These are phyloP conservation scores for Leccinum truebloodii DNA, from an alignment of 768 basidiomycete genomes.

Conservation along the genomic window DNA sequence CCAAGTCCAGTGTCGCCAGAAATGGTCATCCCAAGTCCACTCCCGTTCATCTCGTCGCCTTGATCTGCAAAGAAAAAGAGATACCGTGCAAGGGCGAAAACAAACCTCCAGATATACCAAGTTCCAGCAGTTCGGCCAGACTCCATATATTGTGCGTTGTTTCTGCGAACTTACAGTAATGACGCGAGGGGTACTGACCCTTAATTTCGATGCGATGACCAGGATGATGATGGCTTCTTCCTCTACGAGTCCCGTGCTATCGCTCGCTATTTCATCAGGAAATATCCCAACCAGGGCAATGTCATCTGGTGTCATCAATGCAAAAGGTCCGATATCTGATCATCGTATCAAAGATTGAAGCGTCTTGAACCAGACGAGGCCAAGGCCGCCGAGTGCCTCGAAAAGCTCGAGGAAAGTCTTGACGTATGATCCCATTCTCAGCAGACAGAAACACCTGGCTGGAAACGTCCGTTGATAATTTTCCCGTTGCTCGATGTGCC, in stretches of 20 bases:
- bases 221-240: slow-evolving; percentile 41
- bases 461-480: slow-evolving; percentile 45
- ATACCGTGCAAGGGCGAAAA: slow-evolving; percentile 54
- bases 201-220: background rate
- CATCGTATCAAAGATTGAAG: slow-evolving; percentile 28
- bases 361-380: slow-evolving; percentile 21
- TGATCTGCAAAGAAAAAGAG: slow-evolving; percentile 46
- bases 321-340: background rate
- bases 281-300: slow-evolving; percentile 52
- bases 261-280: slow-evolving; percentile 51
- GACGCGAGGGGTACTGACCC: no score
- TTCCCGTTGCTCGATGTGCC: background rate
- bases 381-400: slow-evolving; percentile 14
- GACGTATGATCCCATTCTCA: slow-evolving; percentile 54
- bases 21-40: slow-evolving; percentile 39
- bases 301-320: slow-evolving; percentile 10
- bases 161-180: background rate
- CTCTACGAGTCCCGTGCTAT: slow-evolving; percentile 47
- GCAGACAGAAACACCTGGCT: slow-evolving; percentile 55
- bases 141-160: slow-evolving; percentile 36
- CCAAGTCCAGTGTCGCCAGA: slow-evolving; percentile 12
- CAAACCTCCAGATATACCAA: slow-evolving; percentile 46
- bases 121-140: slow-evolving; percentile 58
- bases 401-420: slow-evolving; percentile 37
- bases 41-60: slow-evolving; percentile 52